phyloP scores from a whole-genome alignment of 441 rosid genomes.

The Metrosideros polymorpha region DNA sequence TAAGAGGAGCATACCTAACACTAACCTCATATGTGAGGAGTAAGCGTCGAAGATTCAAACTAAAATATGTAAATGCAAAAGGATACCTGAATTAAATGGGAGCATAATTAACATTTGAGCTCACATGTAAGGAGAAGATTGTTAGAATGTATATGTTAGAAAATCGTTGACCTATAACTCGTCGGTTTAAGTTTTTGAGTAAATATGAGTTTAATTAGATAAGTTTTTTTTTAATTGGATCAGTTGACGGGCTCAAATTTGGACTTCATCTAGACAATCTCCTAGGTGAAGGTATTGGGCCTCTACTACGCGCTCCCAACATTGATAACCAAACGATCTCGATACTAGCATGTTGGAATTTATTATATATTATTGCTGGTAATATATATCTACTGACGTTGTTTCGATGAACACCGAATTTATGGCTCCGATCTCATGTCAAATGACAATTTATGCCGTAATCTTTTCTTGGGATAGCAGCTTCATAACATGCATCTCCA shows the following conservation, averaged over 20 bases:
- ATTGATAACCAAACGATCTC: not conserved
- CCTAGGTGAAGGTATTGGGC: not conserved
- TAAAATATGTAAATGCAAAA: too few relatives aligned
- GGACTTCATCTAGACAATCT: not conserved
- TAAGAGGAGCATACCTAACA: too few relatives aligned
- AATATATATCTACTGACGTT: not conserved
- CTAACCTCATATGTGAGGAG: too few relatives aligned
- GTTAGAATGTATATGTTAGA: not conserved
- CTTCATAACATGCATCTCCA: not conserved
- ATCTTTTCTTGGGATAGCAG: not conserved
- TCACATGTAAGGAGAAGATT: not conserved
- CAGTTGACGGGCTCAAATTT: too few relatives aligned
- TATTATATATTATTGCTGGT: not conserved
- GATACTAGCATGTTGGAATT: not conserved
- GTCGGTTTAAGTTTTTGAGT: too few relatives aligned
- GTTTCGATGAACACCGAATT: not conserved
- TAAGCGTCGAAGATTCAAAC: too few relatives aligned
- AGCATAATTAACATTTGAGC: too few relatives aligned
- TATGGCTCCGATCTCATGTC: not conserved
- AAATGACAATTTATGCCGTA: not conserved
- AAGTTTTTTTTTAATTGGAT: too few relatives aligned
- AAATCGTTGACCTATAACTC: too few relatives aligned
- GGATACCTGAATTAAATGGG: not conserved
- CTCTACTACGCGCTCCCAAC: not conserved
- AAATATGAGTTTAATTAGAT: too few relatives aligned